These are phyloP conservation scores for Cystofilobasidium capitatum DNA, from an alignment of 768 basidiomycete species.

Conservation along the genomic window DNA sequence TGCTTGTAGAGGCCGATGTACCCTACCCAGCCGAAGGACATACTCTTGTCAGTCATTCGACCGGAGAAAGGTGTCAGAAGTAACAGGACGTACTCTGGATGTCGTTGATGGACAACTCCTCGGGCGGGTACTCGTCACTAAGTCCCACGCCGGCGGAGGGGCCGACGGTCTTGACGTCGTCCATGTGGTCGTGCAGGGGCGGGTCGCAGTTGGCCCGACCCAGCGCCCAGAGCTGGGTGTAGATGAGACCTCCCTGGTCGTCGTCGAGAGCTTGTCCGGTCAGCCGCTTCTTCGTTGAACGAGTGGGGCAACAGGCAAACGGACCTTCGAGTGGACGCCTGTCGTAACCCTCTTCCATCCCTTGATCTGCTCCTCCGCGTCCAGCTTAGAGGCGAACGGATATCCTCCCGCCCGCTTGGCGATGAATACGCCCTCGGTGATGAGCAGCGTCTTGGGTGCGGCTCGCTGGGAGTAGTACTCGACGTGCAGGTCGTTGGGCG, in stretches of 20 bases:
- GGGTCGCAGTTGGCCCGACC: constrained; percentile 12
- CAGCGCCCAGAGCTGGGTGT: constrained; percentile 15
- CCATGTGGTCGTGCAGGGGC: not conserved
- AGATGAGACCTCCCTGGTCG: too few species aligned
- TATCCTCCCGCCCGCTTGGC: constrained; percentile 30
- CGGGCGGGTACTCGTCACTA: not conserved
- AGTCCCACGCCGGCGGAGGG: constrained; percentile 4
- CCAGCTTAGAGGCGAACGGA: not conserved
- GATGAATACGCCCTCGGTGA: constrained; percentile 54
- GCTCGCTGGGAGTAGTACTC: constrained; percentile 39
- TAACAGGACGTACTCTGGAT: too few species aligned
- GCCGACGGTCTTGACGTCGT: constrained; percentile 16
- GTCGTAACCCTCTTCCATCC: constrained; percentile 17
- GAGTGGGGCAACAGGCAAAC: too few species aligned
- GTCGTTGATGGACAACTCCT: constrained; percentile 10
- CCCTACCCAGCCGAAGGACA: too few species aligned
- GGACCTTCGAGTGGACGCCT: constrained; percentile 18
- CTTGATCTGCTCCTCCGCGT: constrained; percentile 16
- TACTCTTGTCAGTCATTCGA: too few species aligned
- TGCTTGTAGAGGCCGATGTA: constrained; percentile 39
- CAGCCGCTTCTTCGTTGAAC: too few species aligned
- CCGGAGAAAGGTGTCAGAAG: too few species aligned
- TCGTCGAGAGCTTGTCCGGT: too few species aligned
- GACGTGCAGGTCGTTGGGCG: constrained; percentile 30
- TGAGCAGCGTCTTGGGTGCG: constrained; percentile 45